Evolutionary conservation across 2,329 filamentous ascomycete species (phyloP), one percentile per base, ranked within the genome.

Genomic region (Podosphaera xanthii): DNA sequence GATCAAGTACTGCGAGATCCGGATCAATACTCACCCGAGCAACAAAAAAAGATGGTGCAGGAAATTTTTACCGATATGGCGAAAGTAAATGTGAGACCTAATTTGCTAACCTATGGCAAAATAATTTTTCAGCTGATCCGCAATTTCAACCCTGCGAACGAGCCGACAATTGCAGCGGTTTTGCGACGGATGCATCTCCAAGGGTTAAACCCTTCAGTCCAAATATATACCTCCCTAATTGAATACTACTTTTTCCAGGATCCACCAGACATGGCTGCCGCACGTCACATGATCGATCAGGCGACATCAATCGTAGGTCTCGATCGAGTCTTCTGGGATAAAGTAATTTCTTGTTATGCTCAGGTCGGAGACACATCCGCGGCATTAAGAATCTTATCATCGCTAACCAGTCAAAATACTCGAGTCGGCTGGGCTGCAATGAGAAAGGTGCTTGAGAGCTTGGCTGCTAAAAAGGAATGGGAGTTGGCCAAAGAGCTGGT

Each of bases 191-290:
- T 92, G 76, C 71, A 72, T 57, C 64, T 66, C 4, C 71, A 74
- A 33, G 76, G 76, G 30, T 66, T 83, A 50, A 68, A 75, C 55
- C 75, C 80, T 1, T 78, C 78, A 3, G 70, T 79, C 1, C 77
- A 87, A 64, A 85, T 88, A 66, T 86, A 86, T 72, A 90, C 86
- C 33, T 85, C 83, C 65, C 76, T 92, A 30, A 73, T 86, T 53
- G 78, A 83, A 53, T 75, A 84, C 67, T 83, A 83, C 67, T 84
- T 90, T 67, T 66, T 73, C 7, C 75, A 74, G 57, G 62, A 71
- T 0, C 79, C 80, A 1, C 80, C 82, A 0, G 75, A 85, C 63
- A 71, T 86, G 36, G 69, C 71, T 1, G 77, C 78, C 12, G 76
- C 87, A n/a, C 76, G 80, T 44, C 68, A 69, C 0, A 72, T 90